Evolutionary conservation across 768 basidiomycete species (phyloP).

Genomic region (Mycena kentingensis): DNA sequence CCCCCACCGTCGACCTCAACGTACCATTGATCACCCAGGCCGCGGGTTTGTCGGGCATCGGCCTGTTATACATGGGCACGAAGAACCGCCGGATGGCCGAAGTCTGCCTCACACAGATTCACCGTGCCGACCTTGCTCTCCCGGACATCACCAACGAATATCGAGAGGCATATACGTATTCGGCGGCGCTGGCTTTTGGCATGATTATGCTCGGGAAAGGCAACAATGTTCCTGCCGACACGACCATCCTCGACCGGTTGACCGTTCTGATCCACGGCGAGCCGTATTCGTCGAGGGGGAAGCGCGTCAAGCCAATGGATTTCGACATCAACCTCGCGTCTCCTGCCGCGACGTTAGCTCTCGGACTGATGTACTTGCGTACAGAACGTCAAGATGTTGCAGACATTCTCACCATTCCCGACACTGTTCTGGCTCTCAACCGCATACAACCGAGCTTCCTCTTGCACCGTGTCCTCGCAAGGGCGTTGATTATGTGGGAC

Average conservation of each 20-base stretch:
- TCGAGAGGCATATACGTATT: slow-evolving; percentile 88
- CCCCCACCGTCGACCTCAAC: slow-evolving; percentile 84
- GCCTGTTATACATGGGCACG: slow-evolving; percentile 86
- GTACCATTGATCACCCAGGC: slow-evolving; percentile 89
- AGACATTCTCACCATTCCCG: slow-evolving; percentile 80
- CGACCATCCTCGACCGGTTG: slow-evolving; percentile 65
- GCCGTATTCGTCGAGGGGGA: slow-evolving; percentile 42
- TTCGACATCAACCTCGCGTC: slow-evolving; percentile 92
- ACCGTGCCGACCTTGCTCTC: slow-evolving; percentile 72
- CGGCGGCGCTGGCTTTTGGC: slow-evolving; percentile 88
- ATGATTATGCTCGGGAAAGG: slow-evolving; percentile 96
- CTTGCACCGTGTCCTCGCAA: slow-evolving; percentile 75
- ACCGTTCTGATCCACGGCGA: slow-evolving; percentile 79
- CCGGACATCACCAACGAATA: slow-evolving; percentile 86
- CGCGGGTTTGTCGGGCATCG: slow-evolving; percentile 84
- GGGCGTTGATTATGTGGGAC: slow-evolving; percentile 87
- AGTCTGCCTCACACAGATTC: slow-evolving; percentile 83
- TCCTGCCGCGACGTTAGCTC: slow-evolving; percentile 85
- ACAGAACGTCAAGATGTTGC: slow-evolving; percentile 86
- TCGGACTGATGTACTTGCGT: slow-evolving; percentile 91
- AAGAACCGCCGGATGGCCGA: slow-evolving; percentile 91
- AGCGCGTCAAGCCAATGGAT: slow-evolving; percentile 40
- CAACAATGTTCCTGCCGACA: slow-evolving; percentile 73
- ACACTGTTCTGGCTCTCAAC: slow-evolving; percentile 77
- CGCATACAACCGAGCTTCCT: slow-evolving; percentile 88